Base-by-base conservation (phyloP, 2,329 filamentous ascomycete species). In the Blastomyces percursus region DNA sequence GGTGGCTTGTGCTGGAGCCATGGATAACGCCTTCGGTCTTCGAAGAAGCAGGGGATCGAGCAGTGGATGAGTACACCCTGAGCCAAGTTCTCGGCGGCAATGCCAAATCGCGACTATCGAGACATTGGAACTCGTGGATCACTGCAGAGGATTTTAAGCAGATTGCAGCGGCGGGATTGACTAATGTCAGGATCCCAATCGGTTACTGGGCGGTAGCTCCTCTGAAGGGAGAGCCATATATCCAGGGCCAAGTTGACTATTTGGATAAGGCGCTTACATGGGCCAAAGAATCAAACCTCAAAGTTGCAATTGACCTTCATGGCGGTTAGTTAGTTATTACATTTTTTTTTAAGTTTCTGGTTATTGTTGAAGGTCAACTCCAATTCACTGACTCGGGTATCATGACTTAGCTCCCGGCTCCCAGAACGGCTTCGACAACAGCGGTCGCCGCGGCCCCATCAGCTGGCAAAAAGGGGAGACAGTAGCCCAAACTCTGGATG, bases 381-480 rank as follows among this genome's bases (percentile, higher is more conserved):
- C 27, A 21, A 42, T 44, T 9, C 40, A 7, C 7, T 32, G 11
- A 59, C 38, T 62, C 65, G 5, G 5, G 6, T 27, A 38, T n/a
- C 14, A 7, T 11, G 19, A 1, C 14, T 11, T 48, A 77, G 83
- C 84, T 40, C 82, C 84, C 21, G 80, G 80, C 7, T 86, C 83
- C 7, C 85, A 88, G 68, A 87, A 87, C 65, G 85, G 85, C 3
- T 87, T 87, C 69, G 85, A 88, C 72, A 88, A 87, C 73, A 84
- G 81, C 61, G 86, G 86, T 55, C 77, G 75, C 54, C 75, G 69
- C 62, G 75, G 72, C 11, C 60, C 72, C 30, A 70, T 76, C 58
- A 27, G 72, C 52, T 79, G 77, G 76, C 72, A 72, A n/a, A 69
- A 73, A 57, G 72, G 71, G 14, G 60, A 74, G 61, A 74, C 71